Evolutionary conservation across 306 rosid genomes (phyloP).

Genomic region (Abrus pulchellus): DNA sequence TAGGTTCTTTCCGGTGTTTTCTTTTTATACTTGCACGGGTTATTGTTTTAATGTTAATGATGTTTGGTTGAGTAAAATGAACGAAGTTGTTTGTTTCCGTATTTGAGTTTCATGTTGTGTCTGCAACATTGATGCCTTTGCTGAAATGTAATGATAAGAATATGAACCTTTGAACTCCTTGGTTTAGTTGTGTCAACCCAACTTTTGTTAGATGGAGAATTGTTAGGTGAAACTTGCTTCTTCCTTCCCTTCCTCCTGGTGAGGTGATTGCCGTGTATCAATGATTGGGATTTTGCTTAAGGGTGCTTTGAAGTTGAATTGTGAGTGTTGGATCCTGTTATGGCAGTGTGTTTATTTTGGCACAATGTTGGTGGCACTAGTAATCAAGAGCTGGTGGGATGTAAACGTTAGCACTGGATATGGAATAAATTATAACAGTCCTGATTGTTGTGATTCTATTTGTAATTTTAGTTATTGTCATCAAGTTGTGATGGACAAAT

Average conservation of each 20-base stretch:
- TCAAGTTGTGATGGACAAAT: slow-evolving; percentile 21
- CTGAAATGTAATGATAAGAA: neutral
- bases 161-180: slow-evolving; percentile 5
- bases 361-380: neutral
- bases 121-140: neutral
- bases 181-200: neutral
- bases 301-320: slow-evolving; percentile 21
- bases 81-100: slow-evolving; percentile 11
- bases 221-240: slow-evolving; percentile 14
- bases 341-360: slow-evolving; percentile 23
- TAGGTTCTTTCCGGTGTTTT: neutral
- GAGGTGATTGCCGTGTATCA: slow-evolving; percentile 30
- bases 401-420: neutral
- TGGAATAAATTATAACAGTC: slow-evolving; percentile 23
- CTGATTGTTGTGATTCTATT: slow-evolving; percentile 14
- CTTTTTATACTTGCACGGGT: neutral
- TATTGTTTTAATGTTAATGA: neutral
- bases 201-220: neutral
- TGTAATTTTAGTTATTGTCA: neutral
- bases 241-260: neutral
- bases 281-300: neutral
- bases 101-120: slow-evolving; percentile 27
- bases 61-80: neutral
- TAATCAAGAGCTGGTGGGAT: neutral
- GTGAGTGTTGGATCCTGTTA: slow-evolving; percentile 29